Percentiles rank a stretch among this genome's conserved stretches.
Evolutionary conservation across 768 basidiomycete species (phyloP).

Genomic region (Agrocybe chaxingu): DNA sequence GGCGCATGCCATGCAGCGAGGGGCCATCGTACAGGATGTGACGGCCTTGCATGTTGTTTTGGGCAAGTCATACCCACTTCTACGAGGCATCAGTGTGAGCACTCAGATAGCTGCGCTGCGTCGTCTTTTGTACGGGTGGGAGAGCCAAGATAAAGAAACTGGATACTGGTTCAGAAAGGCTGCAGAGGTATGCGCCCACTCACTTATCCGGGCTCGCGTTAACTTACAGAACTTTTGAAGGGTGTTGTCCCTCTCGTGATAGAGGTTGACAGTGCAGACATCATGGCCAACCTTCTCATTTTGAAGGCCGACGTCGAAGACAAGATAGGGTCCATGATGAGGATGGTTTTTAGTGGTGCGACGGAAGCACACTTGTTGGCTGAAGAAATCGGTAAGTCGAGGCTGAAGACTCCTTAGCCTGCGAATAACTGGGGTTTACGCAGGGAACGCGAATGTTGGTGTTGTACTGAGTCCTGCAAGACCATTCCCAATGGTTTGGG

Average conservation of each 20-base stretch:
- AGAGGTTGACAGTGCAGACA: slow-evolving; percentile 65
- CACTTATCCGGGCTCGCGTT: too few relatives aligned
- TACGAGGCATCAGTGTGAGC: slow-evolving; percentile 51
- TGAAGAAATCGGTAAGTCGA: slow-evolving; percentile 51
- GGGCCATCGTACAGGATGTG: slow-evolving; percentile 58
- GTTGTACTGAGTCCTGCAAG: slow-evolving; percentile 54
- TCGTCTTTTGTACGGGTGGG: slow-evolving; percentile 55
- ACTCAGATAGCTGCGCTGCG: slow-evolving; percentile 65
- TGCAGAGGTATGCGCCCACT: slow-evolving; percentile 38
- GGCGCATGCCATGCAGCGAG: slow-evolving; percentile 51
- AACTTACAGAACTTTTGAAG: slow-evolving; percentile 21
- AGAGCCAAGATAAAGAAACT: slow-evolving; percentile 42
- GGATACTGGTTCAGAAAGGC: slow-evolving; percentile 55
- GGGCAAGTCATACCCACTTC: slow-evolving; percentile 34
- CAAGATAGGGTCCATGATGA: slow-evolving; percentile 52
- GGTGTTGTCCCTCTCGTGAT: slow-evolving; percentile 67
- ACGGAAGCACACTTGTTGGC: slow-evolving; percentile 67
- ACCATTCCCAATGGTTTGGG: slow-evolving; percentile 74
- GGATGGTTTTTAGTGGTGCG: slow-evolving; percentile 61
- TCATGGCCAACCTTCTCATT: slow-evolving; percentile 66
- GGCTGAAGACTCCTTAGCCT: background rate
- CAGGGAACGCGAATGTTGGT: slow-evolving; percentile 46
- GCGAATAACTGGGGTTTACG: background rate
- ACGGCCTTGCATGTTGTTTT: slow-evolving; percentile 64
- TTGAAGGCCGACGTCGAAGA: slow-evolving; percentile 68